Base-by-base conservation (phyloP, 2,329 filamentous ascomycete species). In the Fusarium tuaranense region DNA sequence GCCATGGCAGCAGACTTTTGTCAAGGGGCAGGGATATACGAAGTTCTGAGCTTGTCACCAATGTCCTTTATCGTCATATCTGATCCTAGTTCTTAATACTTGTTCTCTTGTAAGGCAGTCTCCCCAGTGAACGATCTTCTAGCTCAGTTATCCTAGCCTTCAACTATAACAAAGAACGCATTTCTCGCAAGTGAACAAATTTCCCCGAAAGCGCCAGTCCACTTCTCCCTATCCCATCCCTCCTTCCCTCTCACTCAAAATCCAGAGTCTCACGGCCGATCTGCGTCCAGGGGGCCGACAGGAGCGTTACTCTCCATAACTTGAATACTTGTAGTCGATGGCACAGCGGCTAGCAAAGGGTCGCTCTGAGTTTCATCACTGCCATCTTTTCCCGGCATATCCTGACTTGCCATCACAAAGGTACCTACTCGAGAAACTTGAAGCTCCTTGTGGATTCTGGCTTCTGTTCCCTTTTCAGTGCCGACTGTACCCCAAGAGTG, bases 1-100 rank as follows among this genome's bases (percentile, higher is more conserved):
- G 0, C 85, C 85, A 12, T 88, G 87, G 86, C 76, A 80, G 70
- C 81, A 84, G 72, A 86, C 85, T 0, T 86, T 86, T 69, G 83
- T 85, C 59, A 84, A 85, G 69, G 83, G 81, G 1, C 59, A 72
- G 10, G 84, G 84, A 64, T 86, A 86, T 58, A 82, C 81, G 69
- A 68, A 81, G 30, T 84, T 85, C 34, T 67, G 1, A 55, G 27
- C 0, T 20, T 9, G 4, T 20, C 10, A 55, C 12, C 27, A 53
- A 53, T 13, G 27, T 7, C 2, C 2, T 10, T 3, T 53, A 2
- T 53, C n/a, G n/a, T 18, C 3, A n/a, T 53, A 20, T 27, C 12
- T 32, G 4, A 13, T 51, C 5, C n/a, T 18, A 18, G 16, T 27
- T 13, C 46, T 27, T 4, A 18, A 18, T 0, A 16, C 14, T 5